phyloP scores from a whole-genome alignment of 306 rosid species.

The Spatholobus suberectus region DNA sequence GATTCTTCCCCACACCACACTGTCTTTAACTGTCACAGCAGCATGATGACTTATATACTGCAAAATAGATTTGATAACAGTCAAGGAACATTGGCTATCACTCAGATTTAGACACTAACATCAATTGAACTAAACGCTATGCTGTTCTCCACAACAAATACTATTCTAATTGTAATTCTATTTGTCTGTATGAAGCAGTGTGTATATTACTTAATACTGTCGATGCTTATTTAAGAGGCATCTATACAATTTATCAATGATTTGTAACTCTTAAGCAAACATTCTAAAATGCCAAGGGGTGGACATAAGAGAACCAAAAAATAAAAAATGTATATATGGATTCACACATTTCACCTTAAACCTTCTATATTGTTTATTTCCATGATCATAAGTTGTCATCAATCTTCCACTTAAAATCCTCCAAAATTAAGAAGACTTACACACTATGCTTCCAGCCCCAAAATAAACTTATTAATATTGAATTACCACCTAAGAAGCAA shows the following conservation, averaged over 20 bases:
- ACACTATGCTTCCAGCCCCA: neutral
- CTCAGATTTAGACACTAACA: neutral
- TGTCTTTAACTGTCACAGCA: constrained; percentile 37
- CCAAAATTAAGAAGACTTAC: neutral
- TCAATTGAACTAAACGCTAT: neutral
- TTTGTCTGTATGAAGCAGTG: neutral
- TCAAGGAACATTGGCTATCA: neutral
- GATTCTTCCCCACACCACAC: constrained; percentile 36
- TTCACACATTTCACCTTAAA: constrained; percentile 1
- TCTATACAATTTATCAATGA: constrained; percentile 7
- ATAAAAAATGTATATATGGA: neutral
- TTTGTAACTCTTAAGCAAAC: neutral
- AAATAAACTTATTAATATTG: neutral
- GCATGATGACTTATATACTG: constrained; percentile 36
- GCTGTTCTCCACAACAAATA: neutral
- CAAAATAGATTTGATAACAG: constrained; percentile 36
- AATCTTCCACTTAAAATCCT: neutral
- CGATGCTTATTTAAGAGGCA: neutral
- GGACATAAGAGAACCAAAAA: neutral
- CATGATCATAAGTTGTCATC: neutral
- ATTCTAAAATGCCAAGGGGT: neutral
- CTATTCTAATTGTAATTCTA: neutral
- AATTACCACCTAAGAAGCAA: neutral
- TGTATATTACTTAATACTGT: neutral
- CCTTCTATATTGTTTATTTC: neutral